Conservation (phyloP, 202 grass and related monocot genomes). For the Brachypodium distachyon region DNA sequence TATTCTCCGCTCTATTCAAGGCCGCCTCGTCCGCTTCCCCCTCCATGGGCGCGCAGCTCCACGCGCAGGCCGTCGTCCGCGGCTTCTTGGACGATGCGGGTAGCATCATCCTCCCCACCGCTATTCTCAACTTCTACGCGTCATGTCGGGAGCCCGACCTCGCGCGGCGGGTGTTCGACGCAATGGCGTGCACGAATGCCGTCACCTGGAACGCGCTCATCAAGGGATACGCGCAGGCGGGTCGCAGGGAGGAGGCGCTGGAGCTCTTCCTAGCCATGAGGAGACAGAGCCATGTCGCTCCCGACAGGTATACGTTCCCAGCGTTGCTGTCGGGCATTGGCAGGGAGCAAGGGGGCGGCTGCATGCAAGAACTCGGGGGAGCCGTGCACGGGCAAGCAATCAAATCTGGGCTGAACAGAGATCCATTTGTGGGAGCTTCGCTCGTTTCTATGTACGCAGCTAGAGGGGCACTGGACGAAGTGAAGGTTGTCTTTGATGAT, state of each 20-base stretch:
- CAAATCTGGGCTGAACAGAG: constrained; percentile 30
- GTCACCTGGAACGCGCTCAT: constrained; percentile 32
- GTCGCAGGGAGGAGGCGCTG: constrained; percentile 6
- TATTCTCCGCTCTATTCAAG: constrained; percentile 26
- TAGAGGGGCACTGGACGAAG: constrained; percentile 22
- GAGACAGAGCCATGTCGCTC: neutral
- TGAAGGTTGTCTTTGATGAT: constrained; percentile 34
- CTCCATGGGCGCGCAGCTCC: constrained; percentile 21
- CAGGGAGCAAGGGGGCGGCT: neutral
- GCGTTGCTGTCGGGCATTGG: constrained; percentile 20
- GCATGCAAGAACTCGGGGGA: neutral
- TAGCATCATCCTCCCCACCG: neutral
- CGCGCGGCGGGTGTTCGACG: constrained; percentile 19
- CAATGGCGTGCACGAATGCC: constrained; percentile 13
- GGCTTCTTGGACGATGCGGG: neutral
- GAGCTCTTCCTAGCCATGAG: constrained; percentile 19
- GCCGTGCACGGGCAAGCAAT: constrained; percentile 20
- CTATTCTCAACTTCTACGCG: constrained; percentile 6
- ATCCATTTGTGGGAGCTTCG: constrained; percentile 45
- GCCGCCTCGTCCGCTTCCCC: neutral
- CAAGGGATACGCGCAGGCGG: constrained; percentile 31
- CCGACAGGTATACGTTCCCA: constrained; percentile 32
- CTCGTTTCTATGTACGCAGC: constrained; percentile 44
- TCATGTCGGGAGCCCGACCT: neutral
- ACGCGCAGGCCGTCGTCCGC: constrained; percentile 20